Evolutionary conservation across 2,329 filamentous ascomycete genomes (phyloP), one percentile per base, ranked within the genome.

Genomic region (Fusarium denticulatum): DNA sequence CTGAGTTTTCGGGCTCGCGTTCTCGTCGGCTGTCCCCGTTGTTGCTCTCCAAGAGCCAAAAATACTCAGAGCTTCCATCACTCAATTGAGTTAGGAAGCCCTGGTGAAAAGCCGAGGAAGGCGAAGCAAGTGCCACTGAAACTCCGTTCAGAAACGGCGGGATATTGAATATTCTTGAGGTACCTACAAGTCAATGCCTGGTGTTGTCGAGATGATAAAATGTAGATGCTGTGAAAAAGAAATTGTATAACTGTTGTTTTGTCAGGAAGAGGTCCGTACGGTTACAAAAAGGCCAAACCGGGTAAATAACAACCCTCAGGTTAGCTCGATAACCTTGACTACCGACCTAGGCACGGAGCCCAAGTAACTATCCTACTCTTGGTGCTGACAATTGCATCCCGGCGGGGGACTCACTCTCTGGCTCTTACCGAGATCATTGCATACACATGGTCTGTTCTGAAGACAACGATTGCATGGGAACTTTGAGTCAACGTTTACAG

Each of bases 361-460:
- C 34, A 16, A 15, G 34, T 36, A 36, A 36, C 34, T 36, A 61
- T 53, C 36, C 45, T 47, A n/a, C 45, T 60, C 57, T 71, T 60
- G 60, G 60, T 59, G 65, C 71, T 76, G 73, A 71, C 69, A 65
- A 64, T 47, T 70, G 32, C 46, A 60, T 55, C 58, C 42, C 50
- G 52, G 49, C 55, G 50, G 64, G 74, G 73, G 62, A 76, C 70
- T 65, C 70, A 62, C 72, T 67, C 67, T 58, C 50, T 66, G 58
- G 55, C 61, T 61, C 60, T 63, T 66, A 62, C 65, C 60, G 73
- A 76, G 65, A 74, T 60, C 49, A 59, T 40, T 50, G 28, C 66
- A 52, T 34, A 52, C 50, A 64, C 37, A 26, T 66, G 55, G 32
- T 49, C 58, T 67, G 45, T 60, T 67, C 50, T 60, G 46, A 76